phyloP scores from a whole-genome alignment of 2,329 filamentous ascomycete species.

The Pseudocercospora cruenta region DNA sequence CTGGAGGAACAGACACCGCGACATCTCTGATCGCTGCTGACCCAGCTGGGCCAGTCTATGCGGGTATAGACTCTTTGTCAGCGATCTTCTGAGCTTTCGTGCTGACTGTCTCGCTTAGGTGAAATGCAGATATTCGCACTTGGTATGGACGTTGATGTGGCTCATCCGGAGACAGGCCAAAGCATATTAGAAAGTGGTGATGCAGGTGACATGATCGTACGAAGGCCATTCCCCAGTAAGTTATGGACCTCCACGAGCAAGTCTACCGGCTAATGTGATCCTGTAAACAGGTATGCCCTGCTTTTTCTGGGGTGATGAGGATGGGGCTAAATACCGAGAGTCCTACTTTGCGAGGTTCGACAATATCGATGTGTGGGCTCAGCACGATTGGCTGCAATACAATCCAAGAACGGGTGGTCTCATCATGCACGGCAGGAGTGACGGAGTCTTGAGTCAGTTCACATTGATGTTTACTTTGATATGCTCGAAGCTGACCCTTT shows the following conservation, averaged over 20 bases:
- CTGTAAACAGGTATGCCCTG: constrained; percentile 35
- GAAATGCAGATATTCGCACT: constrained; percentile 47
- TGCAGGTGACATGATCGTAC: constrained; percentile 52
- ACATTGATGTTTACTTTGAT: neutral
- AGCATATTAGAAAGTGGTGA: constrained; percentile 41
- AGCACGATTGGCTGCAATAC: constrained; percentile 52
- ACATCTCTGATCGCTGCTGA: constrained; percentile 51
- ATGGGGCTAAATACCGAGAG: constrained; percentile 45
- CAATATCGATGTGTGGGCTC: constrained; percentile 47
- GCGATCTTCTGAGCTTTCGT: neutral
- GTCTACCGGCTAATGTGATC: neutral
- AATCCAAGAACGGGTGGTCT: constrained; percentile 48
- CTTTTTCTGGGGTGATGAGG: constrained; percentile 50
- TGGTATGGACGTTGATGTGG: constrained; percentile 53
- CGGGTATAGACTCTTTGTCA: constrained; percentile 41
- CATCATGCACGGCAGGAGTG: constrained; percentile 50
- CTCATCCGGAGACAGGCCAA: constrained; percentile 44
- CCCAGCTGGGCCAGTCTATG: constrained; percentile 47
- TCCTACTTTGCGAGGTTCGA: constrained; percentile 53
- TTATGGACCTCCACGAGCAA: constrained; percentile 1
- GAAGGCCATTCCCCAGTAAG: constrained; percentile 52
- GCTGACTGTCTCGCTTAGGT: neutral
- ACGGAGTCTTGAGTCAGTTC: constrained; percentile 48
- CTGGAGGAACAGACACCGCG: constrained; percentile 54
- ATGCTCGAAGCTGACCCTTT: neutral